Percentiles rank a stretch among this genome's conserved stretches.
These are phyloP conservation scores for Pholiota molesta DNA, from an alignment of 768 basidiomycete species.

Conservation along the genomic window DNA sequence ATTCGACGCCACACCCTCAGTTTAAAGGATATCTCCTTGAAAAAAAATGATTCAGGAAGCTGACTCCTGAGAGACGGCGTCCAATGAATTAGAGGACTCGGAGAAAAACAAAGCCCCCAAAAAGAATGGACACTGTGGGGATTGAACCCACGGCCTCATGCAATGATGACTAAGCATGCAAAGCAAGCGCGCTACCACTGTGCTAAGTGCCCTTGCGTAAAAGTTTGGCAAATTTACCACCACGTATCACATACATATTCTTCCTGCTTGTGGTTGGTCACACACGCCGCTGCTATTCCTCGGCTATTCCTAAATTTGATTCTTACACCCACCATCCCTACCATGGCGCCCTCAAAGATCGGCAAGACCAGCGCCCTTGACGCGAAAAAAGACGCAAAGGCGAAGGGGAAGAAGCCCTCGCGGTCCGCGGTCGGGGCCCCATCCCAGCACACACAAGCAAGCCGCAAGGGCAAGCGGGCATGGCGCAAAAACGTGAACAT, in stretches of 20 bases:
- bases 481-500: constrained; percentile 96
- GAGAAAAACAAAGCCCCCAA: no score
- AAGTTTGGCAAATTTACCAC: background rate
- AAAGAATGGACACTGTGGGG: constrained; percentile 49
- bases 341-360: constrained; percentile 17
- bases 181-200: constrained; percentile 67
- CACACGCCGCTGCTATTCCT: no score
- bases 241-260: background rate
- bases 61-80: no score
- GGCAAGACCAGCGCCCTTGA: constrained; percentile 5
- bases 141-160: constrained; percentile 63
- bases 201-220: constrained; percentile 49
- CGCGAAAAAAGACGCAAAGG: constrained; percentile 1
- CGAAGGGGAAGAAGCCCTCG: constrained; percentile 18
- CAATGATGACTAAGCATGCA: constrained; percentile 42
- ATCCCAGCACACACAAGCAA: constrained; percentile 66
- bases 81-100: no score
- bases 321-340: background rate
- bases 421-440: constrained; percentile 53
- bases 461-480: constrained; percentile 88
- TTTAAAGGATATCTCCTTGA: no score
- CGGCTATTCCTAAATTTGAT: background rate
- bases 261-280: background rate
- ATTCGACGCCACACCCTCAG: no score
- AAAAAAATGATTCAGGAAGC: no score